A percentile compares a stretch with the other conserved stretches of the same genome.
Evolutionary conservation across 768 basidiomycete genomes (phyloP).

Genomic region (Russula emetica): DNA sequence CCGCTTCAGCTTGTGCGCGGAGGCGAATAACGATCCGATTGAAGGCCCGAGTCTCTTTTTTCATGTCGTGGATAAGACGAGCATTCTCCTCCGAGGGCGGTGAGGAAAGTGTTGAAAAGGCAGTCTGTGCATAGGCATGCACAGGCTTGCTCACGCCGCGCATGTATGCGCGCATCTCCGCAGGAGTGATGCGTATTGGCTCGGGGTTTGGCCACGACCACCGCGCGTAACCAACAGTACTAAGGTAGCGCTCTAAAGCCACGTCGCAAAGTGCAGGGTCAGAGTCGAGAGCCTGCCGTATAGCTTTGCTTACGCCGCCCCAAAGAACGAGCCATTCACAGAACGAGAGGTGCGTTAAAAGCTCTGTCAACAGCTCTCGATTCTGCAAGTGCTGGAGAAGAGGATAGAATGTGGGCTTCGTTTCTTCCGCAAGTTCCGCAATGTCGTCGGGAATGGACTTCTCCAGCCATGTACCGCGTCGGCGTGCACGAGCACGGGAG

Average conservation of each 20-base stretch:
- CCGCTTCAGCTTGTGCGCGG: conserved; percentile 73
- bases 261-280: conserved; percentile 52
- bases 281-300: conserved; percentile 48
- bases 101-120: conserved; percentile 50
- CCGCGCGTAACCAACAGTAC: conserved; percentile 64
- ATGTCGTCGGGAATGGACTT: conserved; percentile 39
- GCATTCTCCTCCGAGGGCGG: conserved; percentile 42
- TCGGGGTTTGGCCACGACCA: conserved; percentile 57
- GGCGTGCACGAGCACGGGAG: conserved; percentile 39
- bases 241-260: conserved; percentile 64
- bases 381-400: conserved; percentile 54
- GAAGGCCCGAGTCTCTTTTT: conserved; percentile 67
- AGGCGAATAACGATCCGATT: conserved; percentile 76
- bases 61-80: conserved; percentile 47
- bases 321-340: conserved; percentile 66
- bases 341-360: conserved; percentile 66
- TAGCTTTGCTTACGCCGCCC: conserved; percentile 47
- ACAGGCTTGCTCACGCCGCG: conserved; percentile 71
- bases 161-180: conserved; percentile 82
- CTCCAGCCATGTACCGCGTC: conserved; percentile 41
- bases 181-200: conserved; percentile 56
- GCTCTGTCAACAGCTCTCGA: conserved; percentile 45
- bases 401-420: conserved; percentile 41
- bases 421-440: conserved; percentile 33
- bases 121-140: conserved; percentile 63